Percentiles rank a stretch among this genome's conserved stretches.
Evolutionary conservation across 2,329 filamentous ascomycete genomes (phyloP).

Genomic region (Hypomyces rosellus): DNA sequence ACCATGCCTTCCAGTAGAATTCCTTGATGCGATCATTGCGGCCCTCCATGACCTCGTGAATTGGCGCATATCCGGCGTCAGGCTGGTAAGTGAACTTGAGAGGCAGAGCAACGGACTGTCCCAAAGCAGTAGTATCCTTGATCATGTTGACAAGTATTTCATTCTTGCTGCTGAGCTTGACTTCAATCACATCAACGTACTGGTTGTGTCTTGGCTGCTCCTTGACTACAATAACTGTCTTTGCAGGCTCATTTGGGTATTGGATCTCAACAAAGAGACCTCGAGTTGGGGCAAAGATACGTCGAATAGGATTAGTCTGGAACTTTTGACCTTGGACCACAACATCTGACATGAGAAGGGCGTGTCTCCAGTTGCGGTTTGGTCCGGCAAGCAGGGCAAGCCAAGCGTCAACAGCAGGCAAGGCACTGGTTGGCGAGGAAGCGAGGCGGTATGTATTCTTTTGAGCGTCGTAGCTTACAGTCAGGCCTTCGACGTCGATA

Average conservation of each 20-base stretch:
- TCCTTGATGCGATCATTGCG: slow-evolving; percentile 98
- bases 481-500: slow-evolving; percentile 77
- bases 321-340: slow-evolving; percentile 95
- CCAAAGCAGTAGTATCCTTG: slow-evolving; percentile 84
- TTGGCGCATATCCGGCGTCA: slow-evolving; percentile 94
- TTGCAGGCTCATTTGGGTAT: slow-evolving; percentile 72
- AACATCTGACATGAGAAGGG: slow-evolving; percentile 87
- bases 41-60: slow-evolving; percentile 90
- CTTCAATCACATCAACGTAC: slow-evolving; percentile 81
- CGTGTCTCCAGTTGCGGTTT: slow-evolving; percentile 87
- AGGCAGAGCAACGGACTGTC: slow-evolving; percentile 73
- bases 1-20: slow-evolving; percentile 98
- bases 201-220: slow-evolving; percentile 84
- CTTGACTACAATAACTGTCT: slow-evolving; percentile 79
- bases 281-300: slow-evolving; percentile 79
- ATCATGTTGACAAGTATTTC: slow-evolving; percentile 86
- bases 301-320: slow-evolving; percentile 91
- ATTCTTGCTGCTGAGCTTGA: slow-evolving; percentile 66
- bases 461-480: slow-evolving; percentile 66
- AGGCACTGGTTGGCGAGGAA: slow-evolving; percentile 60
- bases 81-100: slow-evolving; percentile 91
- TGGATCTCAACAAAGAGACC: slow-evolving; percentile 86
- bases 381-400: slow-evolving; percentile 79
- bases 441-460: slow-evolving; percentile 84
- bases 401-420: slow-evolving; percentile 81